Evolutionary conservation across 1,284 basidiomycete genomes (phyloP), one percentile per base, ranked within the genome.

Genomic region (Melampsora americana): DNA sequence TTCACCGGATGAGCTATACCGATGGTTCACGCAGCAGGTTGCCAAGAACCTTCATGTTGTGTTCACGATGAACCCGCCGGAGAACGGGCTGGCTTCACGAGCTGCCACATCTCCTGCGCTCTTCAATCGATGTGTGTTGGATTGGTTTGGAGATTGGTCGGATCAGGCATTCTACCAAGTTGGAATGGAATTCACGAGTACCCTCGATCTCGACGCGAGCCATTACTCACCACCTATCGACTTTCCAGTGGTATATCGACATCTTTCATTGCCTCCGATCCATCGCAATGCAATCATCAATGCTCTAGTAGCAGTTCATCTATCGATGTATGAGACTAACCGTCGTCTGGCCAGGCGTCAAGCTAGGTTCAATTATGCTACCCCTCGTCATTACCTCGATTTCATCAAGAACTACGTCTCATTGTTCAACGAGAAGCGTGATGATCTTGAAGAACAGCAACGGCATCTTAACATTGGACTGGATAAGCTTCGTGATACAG

Each of bases 121-220:
- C 80, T 98, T 98, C 88, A 98, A 98, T 85, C 90, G 95, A 85
- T 98, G 95, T 82, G 95, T 97, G 5, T 86, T 98, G 77, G 94
- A 97, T 83, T 97, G 95, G 95, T 97, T 97, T 80, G 94, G 95
- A 53, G 93, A 96, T 82, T 97, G 95, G 95, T 93, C 94, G 7
- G 93, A 95, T 80, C 93, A 96, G 82, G 94, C 95, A 0, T 92
- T 97, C 83, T 96, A 92, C 82, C 95, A 97, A 85, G 95, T 98
- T 77, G 95, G 92, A 48, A 89, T 91, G 86, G 95, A 97, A 84
- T 95, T 97, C 83, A 97, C 94, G 0, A 88, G 91, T 72, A 90
- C 90, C 0, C 87, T 98, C 75, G 95, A 97, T 83, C 87, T 97
- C 79, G 95, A 96, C 80, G 83, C 92, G 32, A 86, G 91, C 0